Conservation (phyloP, 805 yeast species). For the Metschnikowia baotianmanensis region DNA sequence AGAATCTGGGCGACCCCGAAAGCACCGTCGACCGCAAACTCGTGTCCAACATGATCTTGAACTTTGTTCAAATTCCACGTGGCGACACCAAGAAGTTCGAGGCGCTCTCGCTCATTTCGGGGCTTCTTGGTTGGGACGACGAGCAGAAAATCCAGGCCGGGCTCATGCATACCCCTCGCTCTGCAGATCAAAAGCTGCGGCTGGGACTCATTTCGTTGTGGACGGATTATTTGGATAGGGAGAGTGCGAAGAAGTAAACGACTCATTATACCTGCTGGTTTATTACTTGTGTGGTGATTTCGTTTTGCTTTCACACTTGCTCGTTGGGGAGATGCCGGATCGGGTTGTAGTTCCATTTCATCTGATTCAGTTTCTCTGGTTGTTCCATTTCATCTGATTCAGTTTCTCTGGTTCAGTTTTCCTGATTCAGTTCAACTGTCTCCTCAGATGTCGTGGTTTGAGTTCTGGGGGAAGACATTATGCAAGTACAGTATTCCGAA, state of each 20-base stretch:
- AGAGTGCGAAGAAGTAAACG: slow-evolving; percentile 43
- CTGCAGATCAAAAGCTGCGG: slow-evolving; percentile 27
- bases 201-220: slow-evolving; percentile 68
- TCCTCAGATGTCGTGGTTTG: too few species aligned
- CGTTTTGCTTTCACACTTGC: too few species aligned
- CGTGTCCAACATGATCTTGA: slow-evolving; percentile 78
- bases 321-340: too few species aligned
- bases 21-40: slow-evolving; percentile 85
- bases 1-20: slow-evolving; percentile 57
- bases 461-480: too few species aligned
- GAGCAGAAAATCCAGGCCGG: slow-evolving; percentile 77
- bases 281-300: too few species aligned
- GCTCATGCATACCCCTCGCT: slow-evolving; percentile 37
- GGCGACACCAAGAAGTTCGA: slow-evolving; percentile 95
- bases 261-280: too few species aligned
- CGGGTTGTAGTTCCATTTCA: too few species aligned
- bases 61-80: slow-evolving; percentile 82
- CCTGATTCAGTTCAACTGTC: too few species aligned
- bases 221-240: slow-evolving; percentile 79
- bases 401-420: too few species aligned
- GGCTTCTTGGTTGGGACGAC: slow-evolving; percentile 86
- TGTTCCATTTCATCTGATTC: too few species aligned
- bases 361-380: too few species aligned
- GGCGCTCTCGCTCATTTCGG: slow-evolving; percentile 79
- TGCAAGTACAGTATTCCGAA: too few species aligned